Evolutionary conservation across 2,329 filamentous ascomycete species (phyloP).

Genomic region (Periconia sp.): DNA sequence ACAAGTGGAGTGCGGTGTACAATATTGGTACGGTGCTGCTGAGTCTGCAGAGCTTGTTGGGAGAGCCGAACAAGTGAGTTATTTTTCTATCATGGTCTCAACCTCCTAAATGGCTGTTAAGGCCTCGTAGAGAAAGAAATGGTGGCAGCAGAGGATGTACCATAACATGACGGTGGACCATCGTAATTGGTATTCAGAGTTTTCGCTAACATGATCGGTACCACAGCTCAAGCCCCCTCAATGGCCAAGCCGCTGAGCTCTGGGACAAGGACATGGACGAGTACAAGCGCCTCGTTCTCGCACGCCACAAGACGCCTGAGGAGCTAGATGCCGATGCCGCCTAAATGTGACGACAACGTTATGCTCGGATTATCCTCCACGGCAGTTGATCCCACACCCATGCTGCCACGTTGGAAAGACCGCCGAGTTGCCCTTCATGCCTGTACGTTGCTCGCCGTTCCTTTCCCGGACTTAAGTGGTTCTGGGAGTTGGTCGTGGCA

Average conservation of each 20-base stretch:
- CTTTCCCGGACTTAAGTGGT: not conserved
- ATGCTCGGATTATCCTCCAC: too few relatives aligned
- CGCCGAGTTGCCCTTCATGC: too few relatives aligned
- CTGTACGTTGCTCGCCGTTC: not conserved
- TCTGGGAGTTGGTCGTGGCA: not conserved
- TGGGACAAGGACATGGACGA: conserved; percentile 89
- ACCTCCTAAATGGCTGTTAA: not conserved
- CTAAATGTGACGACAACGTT: too few relatives aligned
- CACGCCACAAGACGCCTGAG: conserved; percentile 58
- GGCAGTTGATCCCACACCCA: too few relatives aligned
- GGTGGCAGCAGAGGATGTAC: not conserved
- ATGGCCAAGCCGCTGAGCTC: conserved; percentile 92
- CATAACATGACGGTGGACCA: not conserved
- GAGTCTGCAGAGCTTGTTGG: conserved; percentile 91
- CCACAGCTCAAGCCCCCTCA: conserved; percentile 82
- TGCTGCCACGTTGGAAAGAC: too few relatives aligned
- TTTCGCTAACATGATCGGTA: not conserved
- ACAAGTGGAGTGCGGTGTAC: conserved; percentile 98
- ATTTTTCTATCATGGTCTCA: not conserved
- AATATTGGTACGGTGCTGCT: conserved; percentile 92
- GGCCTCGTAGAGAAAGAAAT: not conserved
- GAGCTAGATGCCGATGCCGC: conserved; percentile 34
- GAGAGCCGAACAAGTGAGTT: conserved; percentile 95
- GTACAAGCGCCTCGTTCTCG: conserved; percentile 76
- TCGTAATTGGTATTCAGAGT: not conserved